Conservation (phyloP, 345 rosid genomes). For the Eutrema yunnanense region DNA sequence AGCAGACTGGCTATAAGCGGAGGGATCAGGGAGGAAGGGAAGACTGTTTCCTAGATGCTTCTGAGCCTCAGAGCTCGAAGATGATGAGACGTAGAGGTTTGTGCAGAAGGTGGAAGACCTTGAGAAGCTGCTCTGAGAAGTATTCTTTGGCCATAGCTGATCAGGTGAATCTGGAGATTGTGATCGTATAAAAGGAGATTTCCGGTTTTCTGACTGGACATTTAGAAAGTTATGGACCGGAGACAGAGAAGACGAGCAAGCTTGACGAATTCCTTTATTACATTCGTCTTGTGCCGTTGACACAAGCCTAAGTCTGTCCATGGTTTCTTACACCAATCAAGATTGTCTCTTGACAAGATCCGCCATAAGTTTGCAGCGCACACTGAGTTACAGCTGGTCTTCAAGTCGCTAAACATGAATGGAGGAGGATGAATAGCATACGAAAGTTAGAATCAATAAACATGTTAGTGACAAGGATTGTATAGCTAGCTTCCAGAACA, state of each 20-base stretch:
- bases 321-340: constrained; percentile 21
- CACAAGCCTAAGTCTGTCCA: constrained; percentile 27
- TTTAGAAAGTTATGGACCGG: constrained; percentile 29
- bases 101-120: constrained; percentile 84
- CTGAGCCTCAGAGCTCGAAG: constrained; percentile 59
- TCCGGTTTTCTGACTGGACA: constrained; percentile 32
- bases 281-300: constrained; percentile 33
- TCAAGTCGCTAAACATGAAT: neutral
- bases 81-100: constrained; percentile 65
- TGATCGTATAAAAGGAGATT: constrained; percentile 35
- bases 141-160: constrained; percentile 36
- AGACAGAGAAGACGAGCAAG: constrained; percentile 28
- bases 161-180: constrained; percentile 40
- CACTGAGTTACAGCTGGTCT: neutral
- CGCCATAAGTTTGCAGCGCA: neutral
- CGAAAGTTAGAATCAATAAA: neutral
- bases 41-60: constrained; percentile 51
- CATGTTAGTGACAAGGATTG: neutral
- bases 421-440: neutral
- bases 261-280: constrained; percentile 30
- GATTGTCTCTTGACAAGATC: neutral
- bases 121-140: constrained; percentile 43
- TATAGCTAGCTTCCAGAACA: neutral
- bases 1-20: constrained; percentile 42
- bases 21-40: constrained; percentile 79